phyloP scores from a whole-genome alignment of 140 eudicot species.

The Senecio squalidus region DNA sequence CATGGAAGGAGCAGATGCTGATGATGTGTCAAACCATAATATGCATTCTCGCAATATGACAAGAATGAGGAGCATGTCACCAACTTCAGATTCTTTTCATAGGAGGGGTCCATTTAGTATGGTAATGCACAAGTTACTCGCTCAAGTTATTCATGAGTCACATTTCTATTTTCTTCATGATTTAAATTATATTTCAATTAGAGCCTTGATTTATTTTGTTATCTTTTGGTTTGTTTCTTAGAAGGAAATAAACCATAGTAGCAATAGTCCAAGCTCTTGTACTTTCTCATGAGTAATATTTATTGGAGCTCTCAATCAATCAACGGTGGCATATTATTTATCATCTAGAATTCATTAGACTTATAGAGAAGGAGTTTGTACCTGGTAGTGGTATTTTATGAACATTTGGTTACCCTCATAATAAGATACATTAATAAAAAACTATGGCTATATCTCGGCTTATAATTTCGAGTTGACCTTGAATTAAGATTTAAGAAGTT shows the following conservation, averaged over 20 bases:
- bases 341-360: not conserved
- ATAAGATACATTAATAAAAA: not conserved
- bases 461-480: not conserved
- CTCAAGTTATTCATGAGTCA: slow-evolving; percentile 25
- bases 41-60: slow-evolving; percentile 45
- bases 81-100: slow-evolving; percentile 75
- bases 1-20: slow-evolving; percentile 58
- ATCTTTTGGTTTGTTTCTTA: not conserved
- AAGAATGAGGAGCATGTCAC: slow-evolving; percentile 75
- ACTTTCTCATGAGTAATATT: not conserved
- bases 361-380: slow-evolving; percentile 12
- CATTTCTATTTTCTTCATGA: not conserved
- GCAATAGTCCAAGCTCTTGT: not conserved
- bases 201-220: not conserved
- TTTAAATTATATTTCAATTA: not conserved
- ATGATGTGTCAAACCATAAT: slow-evolving; percentile 52
- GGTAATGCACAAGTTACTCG: slow-evolving; percentile 29
- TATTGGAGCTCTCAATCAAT: not conserved
- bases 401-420: not conserved
- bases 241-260: not conserved
- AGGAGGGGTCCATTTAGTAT: slow-evolving; percentile 40
- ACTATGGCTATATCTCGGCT: not conserved
- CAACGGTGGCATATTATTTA: not conserved
- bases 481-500: not conserved
- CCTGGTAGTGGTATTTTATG: not conserved